Evolutionary conservation across 1,139 yeast genomes (phyloP).

Genomic region (Geotrichum siamense): DNA sequence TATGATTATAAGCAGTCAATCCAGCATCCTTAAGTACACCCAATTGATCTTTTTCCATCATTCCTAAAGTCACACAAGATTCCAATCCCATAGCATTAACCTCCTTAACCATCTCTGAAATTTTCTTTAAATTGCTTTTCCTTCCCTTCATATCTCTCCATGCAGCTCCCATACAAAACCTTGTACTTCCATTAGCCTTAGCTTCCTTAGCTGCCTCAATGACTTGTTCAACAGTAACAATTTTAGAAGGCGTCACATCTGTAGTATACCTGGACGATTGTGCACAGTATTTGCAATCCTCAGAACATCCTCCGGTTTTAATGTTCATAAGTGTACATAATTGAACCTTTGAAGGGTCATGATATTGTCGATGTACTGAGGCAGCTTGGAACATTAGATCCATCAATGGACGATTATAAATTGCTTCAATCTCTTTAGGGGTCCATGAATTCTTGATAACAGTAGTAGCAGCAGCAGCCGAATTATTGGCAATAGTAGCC

Average conservation of each 20-base stretch:
- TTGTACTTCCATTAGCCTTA: conserved; percentile 61
- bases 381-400: conserved; percentile 55
- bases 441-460: conserved; percentile 47
- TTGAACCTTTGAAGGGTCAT: conserved; percentile 65
- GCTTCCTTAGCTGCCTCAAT: conserved; percentile 59
- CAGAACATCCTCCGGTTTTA: conserved; percentile 76
- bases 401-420: conserved; percentile 58
- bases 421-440: conserved; percentile 47
- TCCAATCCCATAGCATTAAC: conserved; percentile 66
- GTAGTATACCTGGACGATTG: conserved; percentile 65
- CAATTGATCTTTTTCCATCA: conserved; percentile 61
- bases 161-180: conserved; percentile 84
- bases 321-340: conserved; percentile 68
- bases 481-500: conserved; percentile 2
- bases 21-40: conserved; percentile 56
- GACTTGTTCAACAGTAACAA: conserved; percentile 55
- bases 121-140: conserved; percentile 56
- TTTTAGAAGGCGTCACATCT: conserved; percentile 60
- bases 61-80: conserved; percentile 74
- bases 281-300: conserved; percentile 76
- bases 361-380: conserved; percentile 56
- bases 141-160: conserved; percentile 84
- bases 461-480: neutral
- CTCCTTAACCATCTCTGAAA: conserved; percentile 56
- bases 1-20: conserved; percentile 74